These are phyloP conservation scores for Lathyrus aphaca DNA, from an alignment of 306 rosid genomes.

Conservation along the genomic window DNA sequence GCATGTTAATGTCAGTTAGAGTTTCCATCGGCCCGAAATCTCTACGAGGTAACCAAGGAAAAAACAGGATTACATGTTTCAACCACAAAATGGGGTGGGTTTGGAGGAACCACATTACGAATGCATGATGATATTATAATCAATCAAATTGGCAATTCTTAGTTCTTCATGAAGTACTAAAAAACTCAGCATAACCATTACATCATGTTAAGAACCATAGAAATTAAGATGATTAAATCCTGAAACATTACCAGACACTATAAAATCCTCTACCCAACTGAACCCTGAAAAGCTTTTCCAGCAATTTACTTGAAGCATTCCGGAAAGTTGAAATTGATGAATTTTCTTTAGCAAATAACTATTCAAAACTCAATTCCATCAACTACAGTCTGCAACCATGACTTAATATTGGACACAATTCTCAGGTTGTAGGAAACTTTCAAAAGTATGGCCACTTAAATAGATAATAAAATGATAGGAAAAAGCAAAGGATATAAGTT, in stretches of 20 bases:
- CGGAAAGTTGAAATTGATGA: constrained; percentile 50
- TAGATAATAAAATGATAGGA: too few species aligned
- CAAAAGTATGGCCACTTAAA: too few species aligned
- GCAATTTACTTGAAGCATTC: constrained; percentile 63
- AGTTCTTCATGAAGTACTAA: background rate
- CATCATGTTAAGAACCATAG: constrained; percentile 1
- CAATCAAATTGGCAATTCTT: constrained; percentile 13
- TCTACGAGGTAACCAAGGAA: constrained; percentile 46
- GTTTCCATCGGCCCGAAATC: too few species aligned
- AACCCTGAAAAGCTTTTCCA: constrained; percentile 64
- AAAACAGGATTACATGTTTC: constrained; percentile 21
- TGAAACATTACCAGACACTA: constrained; percentile 70
- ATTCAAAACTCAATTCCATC: constrained; percentile 60
- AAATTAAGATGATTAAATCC: constrained; percentile 27
- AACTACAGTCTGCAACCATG: constrained; percentile 60
- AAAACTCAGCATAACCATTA: background rate
- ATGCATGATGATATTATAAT: constrained; percentile 18
- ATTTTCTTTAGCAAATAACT: constrained; percentile 62
- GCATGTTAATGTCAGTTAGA: too few species aligned
- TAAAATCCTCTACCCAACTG: constrained; percentile 85
- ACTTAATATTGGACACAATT: too few species aligned
- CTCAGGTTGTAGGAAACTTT: too few species aligned
- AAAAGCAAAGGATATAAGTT: too few species aligned
- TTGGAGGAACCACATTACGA: constrained; percentile 20
- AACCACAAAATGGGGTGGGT: constrained; percentile 4